Conservation (phyloP, 2,329 filamentous ascomycete species). For the Tolypocladium pustulatum region DNA sequence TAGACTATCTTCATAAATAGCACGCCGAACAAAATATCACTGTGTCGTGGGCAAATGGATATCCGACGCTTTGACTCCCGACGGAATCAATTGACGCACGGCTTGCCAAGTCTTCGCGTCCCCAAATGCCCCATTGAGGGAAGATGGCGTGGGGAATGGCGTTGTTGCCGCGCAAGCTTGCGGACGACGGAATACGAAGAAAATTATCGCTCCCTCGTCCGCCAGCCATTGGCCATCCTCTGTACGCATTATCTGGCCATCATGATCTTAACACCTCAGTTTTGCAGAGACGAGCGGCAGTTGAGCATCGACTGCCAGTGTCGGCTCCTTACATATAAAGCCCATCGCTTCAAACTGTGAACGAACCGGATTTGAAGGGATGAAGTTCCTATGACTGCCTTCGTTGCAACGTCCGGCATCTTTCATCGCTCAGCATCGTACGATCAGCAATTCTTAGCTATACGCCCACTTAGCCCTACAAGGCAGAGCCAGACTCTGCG, state of each 20-base stretch:
- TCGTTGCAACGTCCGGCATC: not conserved
- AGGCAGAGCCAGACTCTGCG: not conserved
- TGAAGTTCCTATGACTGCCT: not conserved
- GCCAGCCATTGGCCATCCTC: not conserved
- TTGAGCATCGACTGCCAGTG: not conserved
- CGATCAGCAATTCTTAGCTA: not conserved
- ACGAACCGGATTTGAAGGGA: not conserved
- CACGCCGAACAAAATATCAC: not conserved
- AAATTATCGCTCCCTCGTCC: not conserved
- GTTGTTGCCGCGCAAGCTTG: not conserved
- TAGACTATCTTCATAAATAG: not conserved
- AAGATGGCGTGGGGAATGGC: not conserved
- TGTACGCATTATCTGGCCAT: not conserved
- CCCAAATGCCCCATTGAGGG: not conserved
- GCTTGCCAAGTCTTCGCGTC: not conserved
- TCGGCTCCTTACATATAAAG: not conserved
- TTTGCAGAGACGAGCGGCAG: not conserved
- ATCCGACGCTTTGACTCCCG: not conserved
- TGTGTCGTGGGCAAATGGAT: not conserved
- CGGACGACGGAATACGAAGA: not conserved
- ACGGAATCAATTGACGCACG: not conserved
- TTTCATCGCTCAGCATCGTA: not conserved
- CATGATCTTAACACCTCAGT: not conserved
- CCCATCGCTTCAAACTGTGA: not conserved
- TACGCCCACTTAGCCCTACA: not conserved